Evolutionary conservation across 2,329 filamentous ascomycete species (phyloP), one percentile per base, ranked within the genome.

Genomic region (Monosporascus sp.): DNA sequence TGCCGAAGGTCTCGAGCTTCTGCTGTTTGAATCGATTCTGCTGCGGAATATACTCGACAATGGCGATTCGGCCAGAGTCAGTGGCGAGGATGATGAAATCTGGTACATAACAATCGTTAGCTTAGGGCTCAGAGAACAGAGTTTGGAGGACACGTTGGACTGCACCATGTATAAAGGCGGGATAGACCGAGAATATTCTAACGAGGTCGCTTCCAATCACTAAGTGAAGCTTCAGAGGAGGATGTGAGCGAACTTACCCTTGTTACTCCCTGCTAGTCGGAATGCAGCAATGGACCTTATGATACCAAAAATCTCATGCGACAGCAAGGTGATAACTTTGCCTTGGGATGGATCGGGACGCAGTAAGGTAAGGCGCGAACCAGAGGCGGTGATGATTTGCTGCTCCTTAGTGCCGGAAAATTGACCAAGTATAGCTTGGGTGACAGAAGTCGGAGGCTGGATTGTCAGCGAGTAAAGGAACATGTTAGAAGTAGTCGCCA

Each of bases 401-500:
- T 99, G 94, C 74, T 97, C 93, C 75, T 93, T 96, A 59, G 90
- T 96, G 61, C 93, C 92, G 55, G 90, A 86, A 73, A 97, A 97
- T 75, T 97, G 93, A 63, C 94, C 95, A 55, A 96, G 81, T 60
- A 97, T 88, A 59, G 94, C 92, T 74, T 96, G 88, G 49, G 88
- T 91, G 66, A 96, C 85, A 55, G 90, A 88, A 61, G 91, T 92
- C 36, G 94, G 90, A 63, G 90, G 88, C 74, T 97, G 91, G 67
- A 99, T 86, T 62, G 94, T 97, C 76, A 99, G 81, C 66, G 90
- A 94, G 77, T 99, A 99, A 76, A 99, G 86, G 72, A 97, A 97
- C 90, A 97, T 96, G 71, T 93, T 93, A 61, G 92, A 97, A 57
- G 93, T 97, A 70, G 92, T 96, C 77, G 94, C 93, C 94, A 97